phyloP scores from a whole-genome alignment of 2,329 filamentous ascomycete species.

The Chrysosporium queenslandicum region DNA sequence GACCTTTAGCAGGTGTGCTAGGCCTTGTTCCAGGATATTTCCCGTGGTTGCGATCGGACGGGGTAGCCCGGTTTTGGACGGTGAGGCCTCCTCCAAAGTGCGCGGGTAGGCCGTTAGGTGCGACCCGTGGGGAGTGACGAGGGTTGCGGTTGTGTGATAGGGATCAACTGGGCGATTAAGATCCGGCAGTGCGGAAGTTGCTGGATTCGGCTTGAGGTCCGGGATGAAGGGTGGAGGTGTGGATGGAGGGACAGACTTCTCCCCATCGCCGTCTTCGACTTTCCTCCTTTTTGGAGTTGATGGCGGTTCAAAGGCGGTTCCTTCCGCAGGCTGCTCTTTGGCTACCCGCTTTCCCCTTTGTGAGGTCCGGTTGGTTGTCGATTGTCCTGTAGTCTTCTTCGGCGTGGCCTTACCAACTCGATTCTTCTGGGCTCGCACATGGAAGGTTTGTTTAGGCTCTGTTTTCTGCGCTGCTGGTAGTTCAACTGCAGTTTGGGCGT shows the following conservation, averaged over 20 bases:
- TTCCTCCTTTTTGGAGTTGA: constrained; percentile 6
- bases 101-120: constrained; percentile 41
- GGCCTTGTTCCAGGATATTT: constrained; percentile 64
- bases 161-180: constrained; percentile 39
- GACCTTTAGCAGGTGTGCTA: constrained; percentile 60
- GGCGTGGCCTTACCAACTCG: constrained; percentile 24
- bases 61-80: constrained; percentile 31
- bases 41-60: constrained; percentile 52
- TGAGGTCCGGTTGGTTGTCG: constrained; percentile 1
- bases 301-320: background rate
- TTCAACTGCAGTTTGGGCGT: constrained; percentile 21
- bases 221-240: constrained; percentile 25
- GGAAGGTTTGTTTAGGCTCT: constrained; percentile 20
- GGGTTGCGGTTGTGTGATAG: constrained; percentile 39
- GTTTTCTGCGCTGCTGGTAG: constrained; percentile 10
- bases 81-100: constrained; percentile 30
- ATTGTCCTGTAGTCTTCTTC: constrained; percentile 6
- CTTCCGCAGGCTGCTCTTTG: background rate
- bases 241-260: constrained; percentile 12
- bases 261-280: constrained; percentile 9
- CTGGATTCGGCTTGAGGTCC: constrained; percentile 22
- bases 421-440: constrained; percentile 20
- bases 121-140: constrained; percentile 41
- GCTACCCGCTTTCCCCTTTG: background rate
- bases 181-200: constrained; percentile 27